Percentiles rank a stretch among this genome's conserved stretches.
phyloP scores from a whole-genome alignment of 495 filamentous ascomycete species.

The Penicillium chermesinum region DNA sequence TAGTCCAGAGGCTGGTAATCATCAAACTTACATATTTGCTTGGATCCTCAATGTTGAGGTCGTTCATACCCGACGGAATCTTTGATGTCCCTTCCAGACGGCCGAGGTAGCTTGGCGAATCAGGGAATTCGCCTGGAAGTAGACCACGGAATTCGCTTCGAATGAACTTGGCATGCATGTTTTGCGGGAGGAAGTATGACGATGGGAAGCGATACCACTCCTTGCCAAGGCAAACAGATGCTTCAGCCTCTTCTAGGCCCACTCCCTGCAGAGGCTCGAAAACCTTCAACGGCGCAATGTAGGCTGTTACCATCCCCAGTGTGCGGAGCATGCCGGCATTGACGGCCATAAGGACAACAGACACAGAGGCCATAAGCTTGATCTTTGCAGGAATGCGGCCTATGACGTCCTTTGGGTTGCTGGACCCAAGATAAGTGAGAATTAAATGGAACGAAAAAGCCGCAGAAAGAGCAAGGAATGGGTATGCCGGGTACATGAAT shows the following conservation, averaged over 20 bases:
- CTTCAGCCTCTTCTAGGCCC: conserved; percentile 49
- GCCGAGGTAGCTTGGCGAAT: conserved; percentile 54
- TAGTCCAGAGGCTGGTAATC: too few species aligned
- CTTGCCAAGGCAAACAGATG: conserved; percentile 83
- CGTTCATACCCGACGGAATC: conserved; percentile 83
- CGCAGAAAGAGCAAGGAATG: conserved; percentile 85
- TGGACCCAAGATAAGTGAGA: conserved; percentile 63
- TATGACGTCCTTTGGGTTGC: conserved; percentile 56
- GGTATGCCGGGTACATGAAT: conserved; percentile 98
- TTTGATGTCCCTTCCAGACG: conserved; percentile 75
- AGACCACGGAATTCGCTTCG: conserved; percentile 85
- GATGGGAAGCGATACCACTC: conserved; percentile 99
- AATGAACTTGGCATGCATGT: conserved; percentile 78
- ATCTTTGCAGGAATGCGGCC: conserved; percentile 65
- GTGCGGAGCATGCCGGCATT: conserved; percentile 64
- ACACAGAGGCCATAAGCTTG: conserved; percentile 57
- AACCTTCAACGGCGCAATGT: conserved; percentile 76
- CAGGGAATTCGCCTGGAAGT: conserved; percentile 84
- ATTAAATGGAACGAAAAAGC: conserved; percentile 78
- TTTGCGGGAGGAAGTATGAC: conserved; percentile 79
- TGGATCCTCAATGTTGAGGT: conserved; percentile 79
- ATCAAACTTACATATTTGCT: conserved; percentile 70
- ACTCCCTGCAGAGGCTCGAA: conserved; percentile 54
- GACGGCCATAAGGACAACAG: conserved; percentile 51
- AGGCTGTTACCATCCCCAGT: conserved; percentile 76